Evolutionary conservation across 1,284 basidiomycete genomes (phyloP), one percentile per base, ranked within the genome.

Genomic region (Sporisorium exsertum): DNA sequence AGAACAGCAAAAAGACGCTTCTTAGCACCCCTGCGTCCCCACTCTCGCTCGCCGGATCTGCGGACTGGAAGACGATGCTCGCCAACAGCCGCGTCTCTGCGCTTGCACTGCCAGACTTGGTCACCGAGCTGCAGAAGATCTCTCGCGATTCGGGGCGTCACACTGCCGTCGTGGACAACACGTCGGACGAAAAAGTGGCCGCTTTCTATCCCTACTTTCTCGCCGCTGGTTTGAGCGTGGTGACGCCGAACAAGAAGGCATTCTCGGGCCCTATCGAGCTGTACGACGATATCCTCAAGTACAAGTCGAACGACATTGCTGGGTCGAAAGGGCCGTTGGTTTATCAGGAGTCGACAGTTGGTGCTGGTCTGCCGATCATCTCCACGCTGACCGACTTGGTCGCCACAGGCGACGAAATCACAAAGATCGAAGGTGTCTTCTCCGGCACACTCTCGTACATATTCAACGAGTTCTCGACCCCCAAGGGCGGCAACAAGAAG

Each of bases 231-330:
- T 89, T 98, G 60, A 90, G 92, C 84, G 90, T 99, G 74, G 91
- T 97, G 49, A 99, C 96, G 0, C 96, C 97, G 16, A 99, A 98
- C 89, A 99, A 99, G 87, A 98, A 98, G 87, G 96, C 93, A 0
- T 94, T 92, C 84, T 96, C 94, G 5, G 91, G 92, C 0, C 88
- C 90, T n/a, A 87, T 92, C 35, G 83, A 83, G 18, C 87, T 97
- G 43, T 97, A 93, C 85, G 87, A 92, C 61, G 86, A 88, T 43
- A 95, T 98, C 77, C 78, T 78, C n/a, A 64, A 79, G 51, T 60
- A 66, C 64, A 60, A 67, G 40, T 49, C 58, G 47, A 61, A 73
- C 58, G 71, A 72, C 47, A 46, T 67, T 16, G 65, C 57, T 5
- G 65, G 73, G 10, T 58, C 62, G 45, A 73, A 71, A 20, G 72